phyloP scores from a whole-genome alignment of 495 filamentous ascomycete species.

The Annulohypoxylon moriforme region DNA sequence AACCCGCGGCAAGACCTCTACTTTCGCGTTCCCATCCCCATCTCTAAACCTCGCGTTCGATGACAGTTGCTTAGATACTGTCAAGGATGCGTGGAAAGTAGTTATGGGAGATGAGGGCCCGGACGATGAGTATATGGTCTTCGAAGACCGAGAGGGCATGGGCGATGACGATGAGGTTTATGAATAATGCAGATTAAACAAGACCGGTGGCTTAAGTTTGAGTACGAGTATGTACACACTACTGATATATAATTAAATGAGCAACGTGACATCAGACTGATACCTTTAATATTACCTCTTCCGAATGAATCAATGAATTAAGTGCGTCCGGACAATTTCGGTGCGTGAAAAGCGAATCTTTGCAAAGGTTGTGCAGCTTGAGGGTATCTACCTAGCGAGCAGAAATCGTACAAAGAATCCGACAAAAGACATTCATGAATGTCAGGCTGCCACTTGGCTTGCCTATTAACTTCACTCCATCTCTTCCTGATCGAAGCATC shows the following conservation, averaged over 20 bases:
- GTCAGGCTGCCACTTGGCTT: neutral
- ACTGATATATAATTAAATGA: neutral
- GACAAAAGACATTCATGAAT: neutral
- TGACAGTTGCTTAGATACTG: constrained; percentile 69
- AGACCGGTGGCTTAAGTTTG: neutral
- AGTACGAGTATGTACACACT: neutral
- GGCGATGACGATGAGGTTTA: constrained; percentile 59
- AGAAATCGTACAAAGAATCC: neutral
- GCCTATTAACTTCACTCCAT: neutral
- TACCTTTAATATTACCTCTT: neutral
- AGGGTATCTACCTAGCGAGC: neutral
- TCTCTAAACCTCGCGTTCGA: constrained; percentile 75
- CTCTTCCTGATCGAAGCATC: neutral
- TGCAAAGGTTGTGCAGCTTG: neutral
- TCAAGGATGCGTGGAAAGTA: constrained; percentile 71
- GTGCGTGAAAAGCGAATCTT: neutral
- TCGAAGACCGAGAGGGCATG: constrained; percentile 64
- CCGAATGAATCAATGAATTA: neutral
- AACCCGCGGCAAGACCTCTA: constrained; percentile 27
- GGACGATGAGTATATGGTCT: constrained; percentile 71
- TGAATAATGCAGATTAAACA: constrained; percentile 16
- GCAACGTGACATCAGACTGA: constrained; percentile 1
- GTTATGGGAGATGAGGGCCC: constrained; percentile 66
- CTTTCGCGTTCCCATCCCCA: constrained; percentile 63
- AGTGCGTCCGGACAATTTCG: neutral